phyloP scores from a whole-genome alignment of 306 rosid species.

The Inga leiocalycina region DNA sequence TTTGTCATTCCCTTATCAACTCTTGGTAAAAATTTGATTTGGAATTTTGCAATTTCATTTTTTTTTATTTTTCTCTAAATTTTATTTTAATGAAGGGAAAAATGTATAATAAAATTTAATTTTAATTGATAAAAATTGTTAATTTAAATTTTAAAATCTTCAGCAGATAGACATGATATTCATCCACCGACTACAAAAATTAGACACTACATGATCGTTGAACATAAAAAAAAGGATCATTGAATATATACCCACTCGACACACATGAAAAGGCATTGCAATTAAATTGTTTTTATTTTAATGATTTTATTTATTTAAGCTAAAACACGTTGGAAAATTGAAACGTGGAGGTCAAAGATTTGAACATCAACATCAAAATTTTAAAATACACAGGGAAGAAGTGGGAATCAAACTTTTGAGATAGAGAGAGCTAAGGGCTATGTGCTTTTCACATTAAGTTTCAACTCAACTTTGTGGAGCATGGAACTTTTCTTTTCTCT shows the following conservation, averaged over 20 bases:
- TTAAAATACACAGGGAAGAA: not conserved
- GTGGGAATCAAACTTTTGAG: not conserved
- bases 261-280: not conserved
- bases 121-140: not conserved
- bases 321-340: not conserved
- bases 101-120: too few relatives aligned
- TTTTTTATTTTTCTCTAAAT: too few relatives aligned
- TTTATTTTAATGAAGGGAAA: too few relatives aligned
- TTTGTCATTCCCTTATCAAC: too few relatives aligned
- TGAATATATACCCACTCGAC: not conserved
- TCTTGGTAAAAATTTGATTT: too few relatives aligned
- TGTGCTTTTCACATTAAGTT: slow-evolving; percentile 3
- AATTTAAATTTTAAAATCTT: not conserved
- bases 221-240: not conserved
- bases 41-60: too few relatives aligned
- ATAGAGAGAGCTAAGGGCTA: not conserved
- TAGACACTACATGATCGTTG: not conserved
- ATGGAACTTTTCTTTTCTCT: not conserved
- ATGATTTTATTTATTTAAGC: not conserved
- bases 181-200: not conserved
- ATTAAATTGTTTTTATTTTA: not conserved
- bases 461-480: slow-evolving; percentile 17
- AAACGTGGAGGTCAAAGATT: not conserved
- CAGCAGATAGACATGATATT: not conserved
- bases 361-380: not conserved